Evolutionary conservation across 345 rosid genomes (phyloP).

Genomic region (Boechera retrofracta): DNA sequence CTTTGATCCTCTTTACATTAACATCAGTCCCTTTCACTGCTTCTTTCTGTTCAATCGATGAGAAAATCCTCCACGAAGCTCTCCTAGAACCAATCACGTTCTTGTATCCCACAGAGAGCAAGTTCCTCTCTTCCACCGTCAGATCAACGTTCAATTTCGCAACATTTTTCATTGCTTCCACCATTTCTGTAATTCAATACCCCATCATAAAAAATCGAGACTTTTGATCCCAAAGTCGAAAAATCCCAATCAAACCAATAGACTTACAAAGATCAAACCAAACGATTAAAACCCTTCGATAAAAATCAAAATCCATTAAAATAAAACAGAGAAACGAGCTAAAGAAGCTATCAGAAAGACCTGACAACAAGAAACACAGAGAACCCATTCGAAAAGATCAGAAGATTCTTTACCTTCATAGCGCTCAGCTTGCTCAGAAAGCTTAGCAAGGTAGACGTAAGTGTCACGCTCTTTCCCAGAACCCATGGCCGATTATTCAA

Average conservation of each 20-base stretch:
- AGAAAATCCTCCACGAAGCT: slow-evolving; percentile 66
- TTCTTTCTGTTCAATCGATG: slow-evolving; percentile 62
- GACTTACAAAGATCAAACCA: slow-evolving; percentile 16
- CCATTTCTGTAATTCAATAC: slow-evolving; percentile 53
- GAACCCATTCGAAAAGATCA: slow-evolving; percentile 14
- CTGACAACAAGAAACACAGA: neutral
- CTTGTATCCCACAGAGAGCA: slow-evolving; percentile 66
- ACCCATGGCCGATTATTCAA: slow-evolving; percentile 41
- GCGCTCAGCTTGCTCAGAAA: slow-evolving; percentile 79
- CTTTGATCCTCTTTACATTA: slow-evolving; percentile 60
- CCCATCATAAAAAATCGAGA: slow-evolving; percentile 1
- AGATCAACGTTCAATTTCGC: slow-evolving; percentile 61
- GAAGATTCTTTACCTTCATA: slow-evolving; percentile 51
- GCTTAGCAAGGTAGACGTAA: slow-evolving; percentile 62
- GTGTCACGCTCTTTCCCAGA: slow-evolving; percentile 54
- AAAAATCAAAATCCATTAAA: neutral
- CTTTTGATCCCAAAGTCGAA: neutral
- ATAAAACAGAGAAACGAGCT: slow-evolving; percentile 1
- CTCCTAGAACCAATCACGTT: slow-evolving; percentile 64
- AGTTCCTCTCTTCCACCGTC: slow-evolving; percentile 62
- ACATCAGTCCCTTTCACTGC: slow-evolving; percentile 60
- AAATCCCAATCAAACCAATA: neutral
- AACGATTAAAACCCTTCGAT: neutral
- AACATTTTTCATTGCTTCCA: slow-evolving; percentile 58
- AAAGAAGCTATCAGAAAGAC: neutral